A percentile compares a stretch with the other conserved stretches of the same genome.
phyloP scores from a whole-genome alignment of 2,329 filamentous ascomycete species.

The Exophiala phaeomuriformis region DNA sequence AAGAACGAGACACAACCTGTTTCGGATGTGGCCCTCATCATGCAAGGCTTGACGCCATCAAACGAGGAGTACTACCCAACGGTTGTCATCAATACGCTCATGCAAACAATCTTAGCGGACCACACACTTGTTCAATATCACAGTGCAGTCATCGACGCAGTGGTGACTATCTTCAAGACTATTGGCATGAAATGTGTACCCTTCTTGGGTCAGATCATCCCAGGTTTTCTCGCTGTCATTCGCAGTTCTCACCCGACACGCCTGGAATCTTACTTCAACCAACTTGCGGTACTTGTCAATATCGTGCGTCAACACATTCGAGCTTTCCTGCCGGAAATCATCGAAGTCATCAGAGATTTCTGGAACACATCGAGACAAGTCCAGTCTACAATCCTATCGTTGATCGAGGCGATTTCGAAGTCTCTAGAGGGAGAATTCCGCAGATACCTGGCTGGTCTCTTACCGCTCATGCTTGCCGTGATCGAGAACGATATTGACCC shows the following conservation, averaged over 20 bases:
- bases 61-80: conserved; percentile 98
- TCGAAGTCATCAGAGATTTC: conserved; percentile 78
- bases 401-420: conserved; percentile 88
- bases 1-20: conserved; percentile 59
- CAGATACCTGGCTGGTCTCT: conserved; percentile 78
- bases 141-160: conserved; percentile 87
- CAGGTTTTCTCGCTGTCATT: conserved; percentile 86
- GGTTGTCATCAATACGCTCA: conserved; percentile 90
- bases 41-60: conserved; percentile 91
- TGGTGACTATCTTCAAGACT: conserved; percentile 98
- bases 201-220: conserved; percentile 88
- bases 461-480: conserved; percentile 90
- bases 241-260: conserved; percentile 67
- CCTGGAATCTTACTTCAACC: conserved; percentile 94
- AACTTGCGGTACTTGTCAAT: conserved; percentile 82
- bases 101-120: conserved; percentile 80
- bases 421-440: conserved; percentile 98
- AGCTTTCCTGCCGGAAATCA: conserved; percentile 78
- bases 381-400: conserved; percentile 81
- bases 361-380: conserved; percentile 76
- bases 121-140: conserved; percentile 85
- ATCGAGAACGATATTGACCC: conserved; percentile 75
- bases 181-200: conserved; percentile 92
- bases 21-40: conserved; percentile 94
- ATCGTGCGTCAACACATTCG: conserved; percentile 96